Conservation (phyloP, 352 stramenopile species). For the Globisporangium sylvaticum region DNA sequence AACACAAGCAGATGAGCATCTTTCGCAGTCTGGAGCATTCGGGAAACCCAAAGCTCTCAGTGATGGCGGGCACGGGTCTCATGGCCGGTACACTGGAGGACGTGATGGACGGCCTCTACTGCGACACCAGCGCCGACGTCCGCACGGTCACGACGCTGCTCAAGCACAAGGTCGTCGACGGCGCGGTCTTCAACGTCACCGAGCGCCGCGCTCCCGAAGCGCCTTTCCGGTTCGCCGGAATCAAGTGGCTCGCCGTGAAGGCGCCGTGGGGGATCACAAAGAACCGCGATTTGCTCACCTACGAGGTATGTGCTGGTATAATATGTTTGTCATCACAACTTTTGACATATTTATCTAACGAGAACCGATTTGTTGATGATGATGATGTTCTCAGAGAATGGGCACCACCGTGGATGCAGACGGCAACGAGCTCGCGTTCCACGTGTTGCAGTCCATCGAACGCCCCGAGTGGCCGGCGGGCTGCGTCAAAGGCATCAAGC, state of each 20-base stretch:
- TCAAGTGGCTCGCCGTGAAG: slow-evolving; percentile 38
- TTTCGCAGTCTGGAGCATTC: slow-evolving; percentile 5
- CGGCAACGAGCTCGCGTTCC: slow-evolving; percentile 36
- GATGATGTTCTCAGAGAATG: slow-evolving; percentile 21
- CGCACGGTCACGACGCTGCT: slow-evolving; percentile 27
- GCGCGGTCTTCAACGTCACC: slow-evolving; percentile 25
- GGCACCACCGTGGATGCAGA: slow-evolving; percentile 24
- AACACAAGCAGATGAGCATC: slow-evolving; percentile 14
- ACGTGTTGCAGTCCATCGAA: slow-evolving; percentile 42
- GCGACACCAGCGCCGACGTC: slow-evolving; percentile 30
- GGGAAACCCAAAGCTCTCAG: neutral
- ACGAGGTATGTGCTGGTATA: slow-evolving; percentile 20
- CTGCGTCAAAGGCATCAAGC: slow-evolving; percentile 28
- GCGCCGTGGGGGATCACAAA: slow-evolving; percentile 27
- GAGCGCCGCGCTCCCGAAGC: slow-evolving; percentile 24
- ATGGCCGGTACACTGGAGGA: slow-evolving; percentile 18
- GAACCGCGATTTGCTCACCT: slow-evolving; percentile 36
- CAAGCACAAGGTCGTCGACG: slow-evolving; percentile 30
- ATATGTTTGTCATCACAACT: neutral
- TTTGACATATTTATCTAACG: neutral
- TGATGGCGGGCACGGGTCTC: slow-evolving; percentile 9
- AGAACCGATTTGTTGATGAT: neutral
- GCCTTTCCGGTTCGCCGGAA: slow-evolving; percentile 38
- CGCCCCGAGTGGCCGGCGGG: slow-evolving; percentile 37
- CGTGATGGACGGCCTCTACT: slow-evolving; percentile 45